Base-by-base conservation (phyloP, 2,329 filamentous ascomycete species). In the Ampelomyces quisqualis region DNA sequence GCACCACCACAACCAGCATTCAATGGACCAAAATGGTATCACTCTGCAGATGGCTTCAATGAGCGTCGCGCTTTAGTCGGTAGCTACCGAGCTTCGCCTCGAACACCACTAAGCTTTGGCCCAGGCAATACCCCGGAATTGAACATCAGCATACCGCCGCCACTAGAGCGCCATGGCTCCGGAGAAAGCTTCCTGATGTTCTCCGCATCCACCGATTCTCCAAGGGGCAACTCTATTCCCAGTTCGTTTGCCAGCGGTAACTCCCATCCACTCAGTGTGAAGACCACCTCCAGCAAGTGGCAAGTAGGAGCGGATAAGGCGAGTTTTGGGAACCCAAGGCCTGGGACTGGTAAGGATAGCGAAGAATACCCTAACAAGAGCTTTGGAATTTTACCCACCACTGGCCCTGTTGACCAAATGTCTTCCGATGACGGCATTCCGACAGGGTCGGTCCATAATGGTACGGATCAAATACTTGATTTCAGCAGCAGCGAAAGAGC, bases 101-200 rank as follows among this genome's bases (percentile, higher is more conserved):
- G 77, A 32, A 74, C 71, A 29, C 65, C 76, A 10, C 61, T 80
- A 31, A 73, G 68, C 17, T 67, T 78, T 32, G 76, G 78, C 38
- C 64, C 65, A 33, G 65, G 72, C 59, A 56, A 51, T 60, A 65
- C 45, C 56, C 56, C 51, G 54, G 65, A 38, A 51, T 56, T 50
- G 69, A 69, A 52, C 40, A 62, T 65, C 28, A 53, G 49, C 7
- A 55, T 62, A 11, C 63, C 65, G 15, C 66, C 60, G 21, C 54
- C 60, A 10, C 54, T 74, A 47, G 57, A 71, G 34, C 73, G 77
- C 23, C 77, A 80, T 52, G 75, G 81, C 51, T 83, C 79, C 17
- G 73, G 75, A 5, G 80, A 83, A 47, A 83, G 79, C 58, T 82
- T 83, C 51, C 70, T 75, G 15, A 82, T 83, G 76, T 81, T 84